Evolutionary conservation across 2,329 filamentous ascomycete genomes (phyloP).

Genomic region (Fusarium nurragi): DNA sequence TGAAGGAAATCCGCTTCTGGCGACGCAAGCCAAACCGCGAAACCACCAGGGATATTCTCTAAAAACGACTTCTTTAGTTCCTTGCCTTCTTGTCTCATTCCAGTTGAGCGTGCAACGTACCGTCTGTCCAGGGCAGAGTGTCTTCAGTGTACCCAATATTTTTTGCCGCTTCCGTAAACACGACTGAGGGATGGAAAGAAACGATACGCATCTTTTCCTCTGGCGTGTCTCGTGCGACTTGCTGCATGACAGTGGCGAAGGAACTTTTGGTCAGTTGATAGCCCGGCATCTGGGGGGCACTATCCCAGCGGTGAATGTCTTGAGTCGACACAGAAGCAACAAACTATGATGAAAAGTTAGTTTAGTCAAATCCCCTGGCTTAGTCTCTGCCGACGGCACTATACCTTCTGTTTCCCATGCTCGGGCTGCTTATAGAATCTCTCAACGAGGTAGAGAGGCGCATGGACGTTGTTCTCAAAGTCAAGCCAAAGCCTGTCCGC

Average conservation of each 20-base stretch:
- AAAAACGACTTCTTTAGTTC: too few relatives aligned
- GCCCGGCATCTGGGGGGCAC: conserved; percentile 32
- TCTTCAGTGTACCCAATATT: conserved; percentile 36
- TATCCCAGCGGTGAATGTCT: conserved; percentile 43
- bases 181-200: conserved; percentile 53
- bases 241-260: conserved; percentile 48
- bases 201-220: conserved; percentile 51
- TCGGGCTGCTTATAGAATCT: conserved; percentile 33
- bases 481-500: conserved; percentile 37
- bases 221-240: conserved; percentile 48
- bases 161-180: conserved; percentile 47
- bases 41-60: conserved; percentile 54
- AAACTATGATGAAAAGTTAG: not conserved
- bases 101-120: not conserved
- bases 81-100: not conserved
- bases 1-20: conserved; percentile 57
- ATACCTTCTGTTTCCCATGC: conserved; percentile 22
- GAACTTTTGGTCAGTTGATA: conserved; percentile 54
- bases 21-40: conserved; percentile 53
- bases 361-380: fast-evolving
- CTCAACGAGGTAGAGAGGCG: conserved; percentile 26
- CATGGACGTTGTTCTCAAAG: conserved; percentile 36
- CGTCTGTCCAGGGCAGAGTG: conserved; percentile 36
- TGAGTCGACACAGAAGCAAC: conserved; percentile 28
- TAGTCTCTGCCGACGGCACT: fast-evolving